phyloP scores from a whole-genome alignment of 2,329 filamentous ascomycete species.

The Pseudocercospora vitis region DNA sequence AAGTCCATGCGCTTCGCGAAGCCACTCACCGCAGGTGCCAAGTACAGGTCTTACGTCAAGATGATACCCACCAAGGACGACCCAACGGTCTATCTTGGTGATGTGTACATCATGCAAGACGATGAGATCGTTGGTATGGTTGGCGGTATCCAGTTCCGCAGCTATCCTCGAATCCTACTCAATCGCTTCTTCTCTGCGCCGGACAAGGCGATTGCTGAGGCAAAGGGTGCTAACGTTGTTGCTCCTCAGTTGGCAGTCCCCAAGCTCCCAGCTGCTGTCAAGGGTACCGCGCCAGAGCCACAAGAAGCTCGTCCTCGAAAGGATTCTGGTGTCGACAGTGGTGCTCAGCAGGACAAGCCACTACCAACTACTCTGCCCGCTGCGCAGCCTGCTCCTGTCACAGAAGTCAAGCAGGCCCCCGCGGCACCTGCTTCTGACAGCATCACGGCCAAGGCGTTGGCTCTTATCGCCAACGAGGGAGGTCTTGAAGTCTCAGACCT shows the following conservation, averaged over 20 bases:
- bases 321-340: conserved; percentile 22
- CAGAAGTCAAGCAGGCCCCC: conserved; percentile 49
- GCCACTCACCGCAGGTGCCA: conserved; percentile 33
- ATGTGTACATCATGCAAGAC: conserved; percentile 29
- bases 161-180: conserved; percentile 64
- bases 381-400: conserved; percentile 38
- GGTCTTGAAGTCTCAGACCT: conserved; percentile 31
- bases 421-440: conserved; percentile 36
- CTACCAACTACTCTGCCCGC: conserved; percentile 34
- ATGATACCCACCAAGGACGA: conserved; percentile 18
- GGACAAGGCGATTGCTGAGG: conserved; percentile 34
- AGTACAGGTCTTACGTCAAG: conserved; percentile 39
- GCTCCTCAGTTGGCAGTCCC: conserved; percentile 20
- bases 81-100: conserved; percentile 23
- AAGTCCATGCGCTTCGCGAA: conserved; percentile 32
- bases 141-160: conserved; percentile 56
- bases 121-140: conserved; percentile 25
- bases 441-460: conserved; percentile 23
- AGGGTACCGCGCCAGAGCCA: conserved; percentile 32
- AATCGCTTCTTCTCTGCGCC: conserved; percentile 65
- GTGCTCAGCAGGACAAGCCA: no score
- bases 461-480: conserved; percentile 36
- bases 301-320: conserved; percentile 15
- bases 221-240: conserved; percentile 25
- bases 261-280: conserved; percentile 36